Conservation (phyloP, 495 filamentous ascomycete species). For the Lindgomyces ingoldianus region DNA sequence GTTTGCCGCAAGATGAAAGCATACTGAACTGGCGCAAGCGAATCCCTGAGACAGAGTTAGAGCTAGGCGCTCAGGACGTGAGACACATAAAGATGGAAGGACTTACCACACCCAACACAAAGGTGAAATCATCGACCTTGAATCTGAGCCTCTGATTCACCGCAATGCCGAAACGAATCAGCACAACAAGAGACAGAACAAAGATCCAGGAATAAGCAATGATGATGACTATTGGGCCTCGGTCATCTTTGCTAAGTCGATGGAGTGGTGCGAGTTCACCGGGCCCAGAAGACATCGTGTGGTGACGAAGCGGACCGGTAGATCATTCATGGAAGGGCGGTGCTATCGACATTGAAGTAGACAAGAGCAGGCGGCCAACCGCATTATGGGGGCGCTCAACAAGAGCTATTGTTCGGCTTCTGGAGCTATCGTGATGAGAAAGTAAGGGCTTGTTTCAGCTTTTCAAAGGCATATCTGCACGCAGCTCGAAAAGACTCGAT, state of each 20-base stretch:
- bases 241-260: constrained; percentile 13
- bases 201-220: constrained; percentile 29
- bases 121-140: constrained; percentile 25
- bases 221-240: constrained; percentile 28
- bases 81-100: not conserved
- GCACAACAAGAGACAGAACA: constrained; percentile 11
- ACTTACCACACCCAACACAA: constrained; percentile 19
- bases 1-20: constrained; percentile 16
- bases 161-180: constrained; percentile 27
- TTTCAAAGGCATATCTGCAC: not conserved
- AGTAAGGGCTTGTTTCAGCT: not conserved
- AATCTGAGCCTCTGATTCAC: constrained; percentile 14
- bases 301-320: not conserved
- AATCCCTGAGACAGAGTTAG: constrained; percentile 1
- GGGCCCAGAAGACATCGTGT: constrained; percentile 5
- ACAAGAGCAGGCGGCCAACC: not conserved
- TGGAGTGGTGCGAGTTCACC: constrained; percentile 4
- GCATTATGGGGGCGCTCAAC: not conserved
- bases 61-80: not conserved
- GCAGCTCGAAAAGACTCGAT: too few species aligned
- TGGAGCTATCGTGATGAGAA: not conserved
- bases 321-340: not conserved
- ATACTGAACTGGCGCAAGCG: constrained; percentile 21
- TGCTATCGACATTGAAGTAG: not conserved
- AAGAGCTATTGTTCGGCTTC: not conserved